These are phyloP conservation scores for Fusarium algeriense DNA, from an alignment of 2,329 filamentous ascomycete species.

Conservation along the genomic window DNA sequence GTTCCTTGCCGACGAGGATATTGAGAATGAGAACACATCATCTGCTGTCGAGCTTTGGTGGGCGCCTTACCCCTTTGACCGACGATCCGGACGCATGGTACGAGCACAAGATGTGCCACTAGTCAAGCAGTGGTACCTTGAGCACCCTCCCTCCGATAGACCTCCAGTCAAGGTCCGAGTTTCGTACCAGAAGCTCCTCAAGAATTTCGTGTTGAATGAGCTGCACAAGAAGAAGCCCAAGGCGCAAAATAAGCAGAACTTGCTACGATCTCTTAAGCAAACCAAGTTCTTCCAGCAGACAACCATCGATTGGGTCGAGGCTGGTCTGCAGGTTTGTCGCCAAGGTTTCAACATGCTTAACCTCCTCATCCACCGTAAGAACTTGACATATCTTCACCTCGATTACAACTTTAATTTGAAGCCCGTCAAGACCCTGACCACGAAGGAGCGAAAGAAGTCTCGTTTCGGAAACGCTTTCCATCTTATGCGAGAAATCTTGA, in stretches of 20 bases:
- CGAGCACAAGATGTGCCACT: constrained; percentile 96
- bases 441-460: constrained; percentile 99
- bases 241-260: constrained; percentile 92
- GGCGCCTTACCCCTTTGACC: constrained; percentile 96
- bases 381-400: constrained; percentile 96
- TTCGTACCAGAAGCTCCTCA: constrained; percentile 97
- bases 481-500: constrained; percentile 96
- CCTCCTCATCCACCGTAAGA: constrained; percentile 96
- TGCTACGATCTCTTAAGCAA: constrained; percentile 89
- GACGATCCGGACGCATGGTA: constrained; percentile 94
- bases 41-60: constrained; percentile 96
- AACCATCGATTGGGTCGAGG: constrained; percentile 99
- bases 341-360: constrained; percentile 99
- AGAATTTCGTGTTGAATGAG: constrained; percentile 96
- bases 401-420: constrained; percentile 99
- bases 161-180: constrained; percentile 98
- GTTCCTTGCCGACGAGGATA: constrained; percentile 88
- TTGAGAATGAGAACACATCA: constrained; percentile 90
- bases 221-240: constrained; percentile 96
- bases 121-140: constrained; percentile 98
- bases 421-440: constrained; percentile 97
- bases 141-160: constrained; percentile 86
- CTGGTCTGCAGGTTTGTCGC: constrained; percentile 95
- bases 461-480: constrained; percentile 99
- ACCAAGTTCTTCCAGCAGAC: constrained; percentile 99